Evolutionary conservation across 495 filamentous ascomycete genomes (phyloP).

Genomic region (Hypoxylon intermedium): DNA sequence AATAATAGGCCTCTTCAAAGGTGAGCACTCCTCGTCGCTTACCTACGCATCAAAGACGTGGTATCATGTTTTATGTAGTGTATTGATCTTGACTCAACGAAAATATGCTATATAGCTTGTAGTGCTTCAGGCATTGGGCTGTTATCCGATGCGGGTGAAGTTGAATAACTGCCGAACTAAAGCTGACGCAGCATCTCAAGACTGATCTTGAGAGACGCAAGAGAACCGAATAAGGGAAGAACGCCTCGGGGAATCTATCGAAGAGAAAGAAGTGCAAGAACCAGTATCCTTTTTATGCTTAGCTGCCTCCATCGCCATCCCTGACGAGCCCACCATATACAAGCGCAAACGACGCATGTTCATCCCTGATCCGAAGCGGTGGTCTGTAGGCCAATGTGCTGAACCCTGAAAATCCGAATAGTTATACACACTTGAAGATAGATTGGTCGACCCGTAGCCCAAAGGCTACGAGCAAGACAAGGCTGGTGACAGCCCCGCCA

Average conservation of each 20-base stretch:
- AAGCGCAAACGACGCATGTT: slow-evolving; percentile 30
- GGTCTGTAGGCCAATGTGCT: slow-evolving; percentile 8
- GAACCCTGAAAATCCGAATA: slow-evolving; percentile 32
- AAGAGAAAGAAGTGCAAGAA: slow-evolving; percentile 36
- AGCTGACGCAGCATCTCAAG: slow-evolving; percentile 34
- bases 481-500: slow-evolving; percentile 2
- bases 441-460: slow-evolving; percentile 16
- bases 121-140: slow-evolving; percentile 30
- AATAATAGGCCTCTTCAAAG: no score
- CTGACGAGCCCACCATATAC: slow-evolving; percentile 43
- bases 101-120: slow-evolving; percentile 37
- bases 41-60: not conserved
- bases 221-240: slow-evolving; percentile 33
- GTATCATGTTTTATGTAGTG: not conserved
- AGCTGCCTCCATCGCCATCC: slow-evolving; percentile 33
- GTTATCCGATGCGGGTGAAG: slow-evolving; percentile 37
- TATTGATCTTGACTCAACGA: slow-evolving; percentile 20
- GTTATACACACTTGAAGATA: slow-evolving; percentile 40
- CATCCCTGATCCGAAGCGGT: slow-evolving; percentile 29
- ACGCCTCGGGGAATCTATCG: slow-evolving; percentile 49
- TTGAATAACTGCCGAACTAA: slow-evolving; percentile 39
- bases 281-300: slow-evolving; percentile 34
- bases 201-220: slow-evolving; percentile 37
- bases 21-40: no score
- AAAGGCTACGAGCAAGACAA: slow-evolving; percentile 1